phyloP scores from a whole-genome alignment of 2,329 filamentous ascomycete species.

The Fusarium piperis region DNA sequence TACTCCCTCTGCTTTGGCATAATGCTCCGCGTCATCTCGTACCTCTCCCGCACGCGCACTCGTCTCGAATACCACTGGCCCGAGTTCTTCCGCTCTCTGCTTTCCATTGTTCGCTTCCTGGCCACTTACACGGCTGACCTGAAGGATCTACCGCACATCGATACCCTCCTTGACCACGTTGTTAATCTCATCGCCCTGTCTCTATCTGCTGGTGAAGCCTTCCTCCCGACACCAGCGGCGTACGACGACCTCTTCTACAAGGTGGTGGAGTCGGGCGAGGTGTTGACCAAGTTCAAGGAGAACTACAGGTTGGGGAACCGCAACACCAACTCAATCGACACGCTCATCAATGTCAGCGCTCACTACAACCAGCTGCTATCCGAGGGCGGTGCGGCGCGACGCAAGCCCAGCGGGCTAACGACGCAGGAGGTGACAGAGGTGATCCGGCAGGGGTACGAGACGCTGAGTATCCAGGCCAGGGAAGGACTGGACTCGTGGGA shows the following conservation, averaged over 20 bases:
- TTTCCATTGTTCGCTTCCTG: slow-evolving; percentile 89
- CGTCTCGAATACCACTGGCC: slow-evolving; percentile 93
- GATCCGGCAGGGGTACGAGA: slow-evolving; percentile 97
- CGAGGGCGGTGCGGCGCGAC: slow-evolving; percentile 53
- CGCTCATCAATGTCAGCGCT: slow-evolving; percentile 80
- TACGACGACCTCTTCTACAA: slow-evolving; percentile 99
- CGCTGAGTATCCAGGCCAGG: slow-evolving; percentile 87
- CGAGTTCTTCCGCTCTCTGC: slow-evolving; percentile 88
- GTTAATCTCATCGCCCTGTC: slow-evolving; percentile 86
- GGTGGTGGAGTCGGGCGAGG: slow-evolving; percentile 88
- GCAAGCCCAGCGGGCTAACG: slow-evolving; percentile 75
- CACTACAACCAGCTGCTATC: slow-evolving; percentile 89
- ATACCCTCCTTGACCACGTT: slow-evolving; percentile 77
- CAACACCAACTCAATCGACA: slow-evolving; percentile 79
- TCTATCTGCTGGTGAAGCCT: slow-evolving; percentile 86
- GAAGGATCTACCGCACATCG: slow-evolving; percentile 73
- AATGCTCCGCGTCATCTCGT: slow-evolving; percentile 82
- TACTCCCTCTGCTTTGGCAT: slow-evolving; percentile 86
- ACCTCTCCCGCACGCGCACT: slow-evolving; percentile 83
- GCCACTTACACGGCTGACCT: slow-evolving; percentile 87
- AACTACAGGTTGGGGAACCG: slow-evolving; percentile 72
- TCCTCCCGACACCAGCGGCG: slow-evolving; percentile 84
- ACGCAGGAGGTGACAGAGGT: slow-evolving; percentile 86
- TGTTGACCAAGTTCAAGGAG: slow-evolving; percentile 82
- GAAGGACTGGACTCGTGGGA: slow-evolving; percentile 90